Evolutionary conservation across 176 grass and related monocot genomes (phyloP).

Genomic region (Eragrostis curvula): DNA sequence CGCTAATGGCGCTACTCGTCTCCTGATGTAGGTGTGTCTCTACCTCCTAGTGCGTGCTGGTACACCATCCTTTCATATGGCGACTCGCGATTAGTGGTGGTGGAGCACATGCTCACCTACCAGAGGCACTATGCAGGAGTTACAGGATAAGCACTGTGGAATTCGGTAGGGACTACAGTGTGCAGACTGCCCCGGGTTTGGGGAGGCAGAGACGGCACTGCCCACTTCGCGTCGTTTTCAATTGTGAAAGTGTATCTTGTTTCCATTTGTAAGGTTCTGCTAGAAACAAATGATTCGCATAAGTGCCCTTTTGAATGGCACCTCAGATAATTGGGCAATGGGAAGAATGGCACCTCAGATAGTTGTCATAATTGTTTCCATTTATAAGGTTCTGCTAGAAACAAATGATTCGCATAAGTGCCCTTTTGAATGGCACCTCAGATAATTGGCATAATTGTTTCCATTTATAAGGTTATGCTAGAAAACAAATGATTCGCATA

Average conservation of each 20-base stretch:
- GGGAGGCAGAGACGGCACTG: no score
- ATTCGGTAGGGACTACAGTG: no score
- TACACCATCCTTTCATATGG: background rate
- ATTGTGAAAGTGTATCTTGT: background rate
- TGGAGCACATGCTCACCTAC: constrained; percentile 25
- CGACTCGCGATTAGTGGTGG: constrained; percentile 20
- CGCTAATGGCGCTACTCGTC: background rate
- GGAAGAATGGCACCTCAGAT: no score
- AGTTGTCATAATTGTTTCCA: no score
- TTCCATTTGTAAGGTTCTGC: background rate
- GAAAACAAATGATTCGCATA: background rate
- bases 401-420: background rate
- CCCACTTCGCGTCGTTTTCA: background rate
- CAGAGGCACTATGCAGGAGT: background rate
- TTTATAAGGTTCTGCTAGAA: background rate
- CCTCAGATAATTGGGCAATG: background rate
- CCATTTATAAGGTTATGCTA: background rate
- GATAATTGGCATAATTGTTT: background rate
- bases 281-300: background rate
- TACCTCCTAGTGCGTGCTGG: background rate
- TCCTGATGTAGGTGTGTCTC: background rate
- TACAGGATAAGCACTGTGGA: background rate
- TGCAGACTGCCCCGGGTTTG: no score
- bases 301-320: background rate
- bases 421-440: background rate